Percentiles rank a stretch among this genome's conserved stretches.
These are phyloP conservation scores for Inga oerstediana DNA, from an alignment of 306 rosid species.

Conservation along the genomic window DNA sequence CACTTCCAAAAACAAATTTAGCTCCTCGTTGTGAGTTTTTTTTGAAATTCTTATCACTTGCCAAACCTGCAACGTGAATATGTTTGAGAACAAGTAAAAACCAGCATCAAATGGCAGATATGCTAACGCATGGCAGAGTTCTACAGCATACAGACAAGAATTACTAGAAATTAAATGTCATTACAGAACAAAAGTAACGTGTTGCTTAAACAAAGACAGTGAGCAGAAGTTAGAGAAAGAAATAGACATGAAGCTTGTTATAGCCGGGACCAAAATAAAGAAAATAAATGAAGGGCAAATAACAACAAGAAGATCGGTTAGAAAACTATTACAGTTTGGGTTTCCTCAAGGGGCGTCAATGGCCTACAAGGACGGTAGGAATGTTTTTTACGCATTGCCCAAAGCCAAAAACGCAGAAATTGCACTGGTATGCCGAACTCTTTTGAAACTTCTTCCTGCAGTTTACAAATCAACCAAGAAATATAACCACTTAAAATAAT, in stretches of 20 bases:
- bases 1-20: constrained; percentile 77
- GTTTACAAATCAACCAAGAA: constrained; percentile 24
- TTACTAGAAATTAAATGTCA: background rate
- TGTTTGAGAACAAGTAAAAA: constrained; percentile 10
- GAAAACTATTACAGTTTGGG: constrained; percentile 62
- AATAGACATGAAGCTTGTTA: background rate
- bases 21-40: constrained; percentile 69
- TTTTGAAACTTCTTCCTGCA: constrained; percentile 86
- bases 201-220: background rate
- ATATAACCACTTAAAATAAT: background rate
- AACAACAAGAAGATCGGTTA: constrained; percentile 25
- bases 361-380: constrained; percentile 89
- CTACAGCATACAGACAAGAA: background rate
- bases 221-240: background rate
- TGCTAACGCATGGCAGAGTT: background rate
- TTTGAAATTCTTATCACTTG: constrained; percentile 76
- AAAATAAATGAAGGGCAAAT: background rate
- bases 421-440: constrained; percentile 84
- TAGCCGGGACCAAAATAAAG: background rate
- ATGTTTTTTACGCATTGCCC: constrained; percentile 89
- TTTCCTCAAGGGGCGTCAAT: constrained; percentile 67
- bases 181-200: constrained; percentile 15
- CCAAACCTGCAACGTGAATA: constrained; percentile 62
- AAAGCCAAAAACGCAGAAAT: constrained; percentile 87
- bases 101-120: constrained; percentile 29